Conservation (phyloP, 371 early-diverging fungal species). For the Syncephalastrum racemosum region DNA sequence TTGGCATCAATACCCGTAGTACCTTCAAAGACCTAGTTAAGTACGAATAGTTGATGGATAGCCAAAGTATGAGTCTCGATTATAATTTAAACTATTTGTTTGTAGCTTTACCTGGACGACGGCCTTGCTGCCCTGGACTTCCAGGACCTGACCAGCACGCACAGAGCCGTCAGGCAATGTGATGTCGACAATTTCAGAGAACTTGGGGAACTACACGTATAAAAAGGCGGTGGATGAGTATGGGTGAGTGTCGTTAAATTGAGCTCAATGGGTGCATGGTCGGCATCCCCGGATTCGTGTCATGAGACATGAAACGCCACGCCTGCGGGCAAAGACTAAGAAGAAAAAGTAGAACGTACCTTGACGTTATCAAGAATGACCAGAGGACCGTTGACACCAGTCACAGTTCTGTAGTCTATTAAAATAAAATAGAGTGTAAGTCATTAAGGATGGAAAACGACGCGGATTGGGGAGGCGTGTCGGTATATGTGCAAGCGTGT, state of each 20-base stretch:
- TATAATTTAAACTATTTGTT: neutral
- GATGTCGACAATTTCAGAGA: constrained; percentile 97
- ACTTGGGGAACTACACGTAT: constrained; percentile 85
- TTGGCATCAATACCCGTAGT: constrained; percentile 99
- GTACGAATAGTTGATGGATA: constrained; percentile 6
- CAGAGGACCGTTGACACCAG: constrained; percentile 99
- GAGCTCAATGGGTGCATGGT: neutral
- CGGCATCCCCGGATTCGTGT: constrained; percentile 12
- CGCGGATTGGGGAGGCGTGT: neutral
- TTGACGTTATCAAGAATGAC: constrained; percentile 99
- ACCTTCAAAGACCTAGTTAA: constrained; percentile 95
- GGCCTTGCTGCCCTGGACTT: constrained; percentile 98
- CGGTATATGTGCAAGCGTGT: neutral
- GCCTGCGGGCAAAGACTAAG: neutral
- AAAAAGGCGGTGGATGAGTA: neutral
- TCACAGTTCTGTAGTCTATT: constrained; percentile 97
- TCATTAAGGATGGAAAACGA: constrained; percentile 1
- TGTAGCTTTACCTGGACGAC: constrained; percentile 85
- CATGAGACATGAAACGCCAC: constrained; percentile 13
- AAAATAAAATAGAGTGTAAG: neutral
- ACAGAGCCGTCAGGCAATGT: constrained; percentile 97
- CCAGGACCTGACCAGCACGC: constrained; percentile 98
- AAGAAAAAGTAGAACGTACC: constrained; percentile 45
- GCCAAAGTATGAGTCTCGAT: neutral
- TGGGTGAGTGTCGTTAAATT: neutral